These are phyloP conservation scores for Craterostigma plantagineum DNA, from an alignment of 257 asterid genomes.

Conservation along the genomic window DNA sequence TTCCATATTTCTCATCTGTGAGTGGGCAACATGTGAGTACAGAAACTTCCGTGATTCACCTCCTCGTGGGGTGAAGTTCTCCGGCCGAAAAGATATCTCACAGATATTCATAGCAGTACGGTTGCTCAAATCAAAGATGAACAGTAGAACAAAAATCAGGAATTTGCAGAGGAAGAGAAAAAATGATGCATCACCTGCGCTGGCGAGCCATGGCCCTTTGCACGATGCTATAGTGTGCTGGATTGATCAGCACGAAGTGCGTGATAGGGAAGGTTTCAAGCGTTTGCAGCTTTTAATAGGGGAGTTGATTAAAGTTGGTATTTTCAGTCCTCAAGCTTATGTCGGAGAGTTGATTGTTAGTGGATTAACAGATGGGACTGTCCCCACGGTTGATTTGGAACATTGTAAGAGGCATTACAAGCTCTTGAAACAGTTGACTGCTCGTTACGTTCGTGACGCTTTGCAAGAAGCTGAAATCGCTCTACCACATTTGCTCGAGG, in stretches of 20 bases:
- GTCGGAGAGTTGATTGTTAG: conserved; percentile 88
- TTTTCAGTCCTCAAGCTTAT: conserved; percentile 78
- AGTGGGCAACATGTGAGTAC: conserved; percentile 95
- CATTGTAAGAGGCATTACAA: conserved; percentile 65
- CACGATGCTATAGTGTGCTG: conserved; percentile 90
- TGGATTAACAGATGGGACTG: conserved; percentile 72
- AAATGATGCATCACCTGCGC: conserved; percentile 19
- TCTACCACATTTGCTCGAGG: conserved; percentile 30
- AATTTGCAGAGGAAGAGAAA: conserved; percentile 16
- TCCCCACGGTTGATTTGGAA: conserved; percentile 33
- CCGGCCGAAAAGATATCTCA: conserved; percentile 75
- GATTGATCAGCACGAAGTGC: conserved; percentile 97
- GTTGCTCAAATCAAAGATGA: conserved; percentile 68
- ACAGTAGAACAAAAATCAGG: conserved; percentile 23
- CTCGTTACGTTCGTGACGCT: conserved; percentile 39
- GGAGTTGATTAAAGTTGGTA: conserved; percentile 62
- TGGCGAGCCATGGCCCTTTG: too few relatives aligned
- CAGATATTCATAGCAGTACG: conserved; percentile 63
- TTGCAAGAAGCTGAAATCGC: conserved; percentile 54
- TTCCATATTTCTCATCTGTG: conserved; percentile 78
- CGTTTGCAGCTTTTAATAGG: conserved; percentile 59
- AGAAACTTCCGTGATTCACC: conserved; percentile 62
- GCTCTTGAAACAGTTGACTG: conserved; percentile 81
- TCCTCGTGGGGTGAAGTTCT: conserved; percentile 56
- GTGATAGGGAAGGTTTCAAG: conserved; percentile 59